Percentiles rank a stretch among this genome's conserved stretches.
These are phyloP conservation scores for Aspergillus coremiiformis DNA, from an alignment of 495 filamentous ascomycete species.

Conservation along the genomic window DNA sequence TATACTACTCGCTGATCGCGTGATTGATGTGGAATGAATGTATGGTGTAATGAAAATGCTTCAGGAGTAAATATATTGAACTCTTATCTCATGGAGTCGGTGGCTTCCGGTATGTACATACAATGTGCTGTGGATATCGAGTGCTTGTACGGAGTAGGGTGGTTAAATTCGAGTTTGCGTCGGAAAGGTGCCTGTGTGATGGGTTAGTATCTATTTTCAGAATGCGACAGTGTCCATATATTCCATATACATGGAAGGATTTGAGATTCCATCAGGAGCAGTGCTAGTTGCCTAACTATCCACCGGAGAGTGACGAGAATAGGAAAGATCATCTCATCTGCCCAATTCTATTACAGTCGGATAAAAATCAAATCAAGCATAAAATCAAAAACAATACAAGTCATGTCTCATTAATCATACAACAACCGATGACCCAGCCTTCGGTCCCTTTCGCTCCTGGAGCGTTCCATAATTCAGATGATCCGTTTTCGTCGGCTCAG, in stretches of 20 bases:
- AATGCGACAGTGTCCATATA: too few relatives aligned
- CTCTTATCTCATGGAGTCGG: too few relatives aligned
- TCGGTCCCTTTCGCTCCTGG: slow-evolving; percentile 12
- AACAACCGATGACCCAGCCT: slow-evolving; percentile 5
- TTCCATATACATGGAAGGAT: neutral
- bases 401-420: slow-evolving; percentile 9
- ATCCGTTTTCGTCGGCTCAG: slow-evolving; percentile 3
- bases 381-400: neutral
- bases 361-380: neutral
- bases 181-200: neutral
- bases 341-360: neutral
- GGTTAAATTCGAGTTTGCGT: too few relatives aligned
- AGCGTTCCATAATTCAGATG: neutral
- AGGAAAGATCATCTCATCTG: neutral
- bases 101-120: too few relatives aligned
- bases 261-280: neutral
- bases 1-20: slow-evolving; percentile 27
- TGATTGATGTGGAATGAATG: neutral
- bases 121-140: too few relatives aligned
- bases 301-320: neutral
- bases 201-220: too few relatives aligned
- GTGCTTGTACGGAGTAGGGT: too few relatives aligned
- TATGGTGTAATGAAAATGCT: neutral
- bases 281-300: neutral
- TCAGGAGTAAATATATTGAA: neutral